These are phyloP conservation scores for Diaporthe sp. DNA, from an alignment of 2,329 filamentous ascomycete genomes.

Conservation along the genomic window DNA sequence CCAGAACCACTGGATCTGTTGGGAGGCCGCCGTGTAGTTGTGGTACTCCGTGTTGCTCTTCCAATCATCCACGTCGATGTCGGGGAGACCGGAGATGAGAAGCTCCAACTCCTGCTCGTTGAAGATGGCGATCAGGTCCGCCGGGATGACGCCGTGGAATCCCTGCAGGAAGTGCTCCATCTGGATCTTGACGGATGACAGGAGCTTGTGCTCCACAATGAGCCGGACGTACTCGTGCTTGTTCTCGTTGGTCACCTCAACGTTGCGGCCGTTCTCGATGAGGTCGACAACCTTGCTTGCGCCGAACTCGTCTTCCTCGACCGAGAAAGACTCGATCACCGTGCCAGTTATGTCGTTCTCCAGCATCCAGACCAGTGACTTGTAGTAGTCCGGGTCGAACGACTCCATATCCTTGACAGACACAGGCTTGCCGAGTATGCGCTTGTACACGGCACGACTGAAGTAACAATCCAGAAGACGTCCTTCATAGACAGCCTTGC, in stretches of 20 bases:
- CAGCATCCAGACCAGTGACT: constrained; percentile 97
- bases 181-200: constrained; percentile 93
- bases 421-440: constrained; percentile 92
- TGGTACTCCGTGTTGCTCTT: constrained; percentile 99
- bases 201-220: constrained; percentile 93
- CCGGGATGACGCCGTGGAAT: constrained; percentile 98
- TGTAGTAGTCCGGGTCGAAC: constrained; percentile 98
- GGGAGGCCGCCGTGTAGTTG: constrained; percentile 94
- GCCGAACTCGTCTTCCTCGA: constrained; percentile 94
- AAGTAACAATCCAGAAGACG: constrained; percentile 98
- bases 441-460: constrained; percentile 98
- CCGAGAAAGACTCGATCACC: constrained; percentile 94
- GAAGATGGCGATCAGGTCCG: constrained; percentile 95
- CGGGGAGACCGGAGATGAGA: constrained; percentile 94
- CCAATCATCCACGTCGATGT: constrained; percentile 99
- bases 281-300: constrained; percentile 90
- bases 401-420: constrained; percentile 99
- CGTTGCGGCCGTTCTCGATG: constrained; percentile 87
- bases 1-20: constrained; percentile 99
- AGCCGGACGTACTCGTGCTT: constrained; percentile 97
- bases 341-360: constrained; percentile 99
- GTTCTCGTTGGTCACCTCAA: constrained; percentile 96
- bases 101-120: constrained; percentile 98
- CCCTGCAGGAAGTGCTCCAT: constrained; percentile 93
- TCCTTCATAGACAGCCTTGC: constrained; percentile 96